Base-by-base conservation (phyloP, 2,329 filamentous ascomycete genomes). In the Neofusicoccum cordaticola region DNA sequence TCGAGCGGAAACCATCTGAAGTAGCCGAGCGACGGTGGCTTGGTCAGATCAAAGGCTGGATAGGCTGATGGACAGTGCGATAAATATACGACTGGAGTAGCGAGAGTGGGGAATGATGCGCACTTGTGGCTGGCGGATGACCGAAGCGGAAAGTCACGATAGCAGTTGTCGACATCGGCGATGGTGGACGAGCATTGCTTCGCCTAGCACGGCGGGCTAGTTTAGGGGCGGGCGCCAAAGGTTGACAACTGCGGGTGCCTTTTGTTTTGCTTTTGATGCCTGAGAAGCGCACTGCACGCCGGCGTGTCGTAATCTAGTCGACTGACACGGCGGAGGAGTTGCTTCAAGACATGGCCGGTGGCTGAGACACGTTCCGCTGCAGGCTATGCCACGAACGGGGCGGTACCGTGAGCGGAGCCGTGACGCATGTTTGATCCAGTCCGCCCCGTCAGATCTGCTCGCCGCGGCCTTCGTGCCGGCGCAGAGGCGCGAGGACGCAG, bases 91-190 rank as follows among this genome's bases (percentile, higher is more conserved):
- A 22, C 56, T 60, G 56, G 56, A 60, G 56, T 47, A 60, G 56
- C 56, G 56, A 60, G 34, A 60, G 48, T 35, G 50, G 50, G 51
- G 61, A 63, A 63, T 56, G 45, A 52, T 62, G 45, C 19, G 60
- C 60, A 37, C 35, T 42, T 44, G 45, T 52, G 60, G 61, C 48
- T 52, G 39, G n/a, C 47, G 7, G 48, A n/a, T 27, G 44, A 41
- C 62, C 13, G 45, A 64, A 42, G 17, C 50, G 62, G 62, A 64
- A 64, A 53, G 62, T 51, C 51, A 64, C 62, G 62, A 64, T 64
- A 57, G 42, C 39, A 47, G 56, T n/a, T 60, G 44, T 12, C 15
- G 22, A 27, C 56, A 47, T 47, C 42, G 56, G 41, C 56, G 56
- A 47, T 27, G 42, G n/a, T 37, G n/a, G 27, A 47, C n/a, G 27